phyloP scores from a whole-genome alignment of 2,329 filamentous ascomycete genomes.

The Nemania sp. region DNA sequence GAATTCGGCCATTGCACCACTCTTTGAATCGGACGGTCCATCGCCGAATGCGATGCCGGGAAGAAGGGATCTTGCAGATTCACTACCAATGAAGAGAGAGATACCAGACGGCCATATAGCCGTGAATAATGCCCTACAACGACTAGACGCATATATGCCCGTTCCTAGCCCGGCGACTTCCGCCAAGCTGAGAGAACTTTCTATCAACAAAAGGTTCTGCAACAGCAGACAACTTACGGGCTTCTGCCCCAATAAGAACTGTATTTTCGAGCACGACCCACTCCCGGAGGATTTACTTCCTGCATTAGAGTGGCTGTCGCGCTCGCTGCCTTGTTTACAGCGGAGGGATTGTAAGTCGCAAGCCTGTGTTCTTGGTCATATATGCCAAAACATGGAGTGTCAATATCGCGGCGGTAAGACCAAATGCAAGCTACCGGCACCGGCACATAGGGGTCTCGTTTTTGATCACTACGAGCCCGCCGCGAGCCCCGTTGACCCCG shows the following conservation, averaged over 20 bases:
- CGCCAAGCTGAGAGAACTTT: slow-evolving; percentile 32
- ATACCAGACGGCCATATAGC: slow-evolving; percentile 37
- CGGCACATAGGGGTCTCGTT: slow-evolving; percentile 32
- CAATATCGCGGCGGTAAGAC: slow-evolving; percentile 39
- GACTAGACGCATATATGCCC: slow-evolving; percentile 39
- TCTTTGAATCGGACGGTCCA: slow-evolving; percentile 1
- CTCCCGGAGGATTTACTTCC: slow-evolving; percentile 35
- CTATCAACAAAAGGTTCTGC: slow-evolving; percentile 34
- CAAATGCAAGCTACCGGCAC: slow-evolving; percentile 36
- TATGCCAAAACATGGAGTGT: slow-evolving; percentile 42
- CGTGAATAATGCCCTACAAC: slow-evolving; percentile 36
- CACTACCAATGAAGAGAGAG: slow-evolving; percentile 34
- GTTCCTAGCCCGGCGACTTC: slow-evolving; percentile 25
- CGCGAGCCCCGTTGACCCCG: not conserved
- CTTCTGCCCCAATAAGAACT: slow-evolving; percentile 33
- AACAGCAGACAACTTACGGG: slow-evolving; percentile 37
- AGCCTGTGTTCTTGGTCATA: slow-evolving; percentile 38
- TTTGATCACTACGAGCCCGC: slow-evolving; percentile 9
- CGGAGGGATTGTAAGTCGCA: slow-evolving; percentile 36
- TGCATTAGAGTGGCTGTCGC: slow-evolving; percentile 37
- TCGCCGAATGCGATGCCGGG: slow-evolving; percentile 1
- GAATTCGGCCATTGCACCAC: slow-evolving; percentile 6
- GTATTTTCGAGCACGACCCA: slow-evolving; percentile 39
- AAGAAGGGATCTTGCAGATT: slow-evolving; percentile 8
- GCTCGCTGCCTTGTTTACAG: slow-evolving; percentile 38